phyloP scores from a whole-genome alignment of 768 basidiomycete genomes.

The Nidula microcarpa region DNA sequence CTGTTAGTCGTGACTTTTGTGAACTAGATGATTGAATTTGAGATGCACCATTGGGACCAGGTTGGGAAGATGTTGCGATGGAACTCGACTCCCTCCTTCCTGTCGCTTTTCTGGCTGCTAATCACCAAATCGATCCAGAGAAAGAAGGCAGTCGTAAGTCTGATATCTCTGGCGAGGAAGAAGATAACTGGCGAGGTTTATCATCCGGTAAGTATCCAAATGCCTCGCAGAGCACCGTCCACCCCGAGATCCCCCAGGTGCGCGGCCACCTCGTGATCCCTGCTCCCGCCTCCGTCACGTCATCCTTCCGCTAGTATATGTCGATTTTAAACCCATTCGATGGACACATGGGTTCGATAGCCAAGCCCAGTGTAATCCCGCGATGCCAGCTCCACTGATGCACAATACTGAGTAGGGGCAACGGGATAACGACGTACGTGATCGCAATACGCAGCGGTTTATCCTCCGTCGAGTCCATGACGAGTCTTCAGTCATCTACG shows the following conservation, averaged over 20 bases:
- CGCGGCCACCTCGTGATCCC: not conserved
- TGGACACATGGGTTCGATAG: not conserved
- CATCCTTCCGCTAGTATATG: not conserved
- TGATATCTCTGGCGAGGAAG: not conserved
- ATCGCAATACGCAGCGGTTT: not conserved
- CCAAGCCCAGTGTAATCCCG: not conserved
- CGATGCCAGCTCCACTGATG: not conserved
- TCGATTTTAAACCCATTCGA: not conserved
- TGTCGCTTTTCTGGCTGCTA: not conserved
- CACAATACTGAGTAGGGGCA: not conserved
- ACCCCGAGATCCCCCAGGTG: not conserved
- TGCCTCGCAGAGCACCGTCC: not conserved
- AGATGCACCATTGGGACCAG: not conserved
- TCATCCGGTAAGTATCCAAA: not conserved
- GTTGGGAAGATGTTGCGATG: not conserved
- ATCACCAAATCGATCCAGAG: too few species aligned
- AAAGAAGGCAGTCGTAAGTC: not conserved
- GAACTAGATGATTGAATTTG: not conserved
- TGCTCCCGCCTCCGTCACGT: not conserved
- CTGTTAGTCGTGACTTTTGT: not conserved
- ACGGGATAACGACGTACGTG: not conserved
- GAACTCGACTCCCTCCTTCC: not conserved
- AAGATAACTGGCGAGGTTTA: not conserved
- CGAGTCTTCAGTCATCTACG: not conserved
- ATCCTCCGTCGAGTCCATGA: not conserved